A percentile compares a stretch with the other conserved stretches of the same genome.
These are phyloP conservation scores for Colletotrichum sp. DNA, from an alignment of 2,329 filamentous ascomycete genomes.

Conservation along the genomic window DNA sequence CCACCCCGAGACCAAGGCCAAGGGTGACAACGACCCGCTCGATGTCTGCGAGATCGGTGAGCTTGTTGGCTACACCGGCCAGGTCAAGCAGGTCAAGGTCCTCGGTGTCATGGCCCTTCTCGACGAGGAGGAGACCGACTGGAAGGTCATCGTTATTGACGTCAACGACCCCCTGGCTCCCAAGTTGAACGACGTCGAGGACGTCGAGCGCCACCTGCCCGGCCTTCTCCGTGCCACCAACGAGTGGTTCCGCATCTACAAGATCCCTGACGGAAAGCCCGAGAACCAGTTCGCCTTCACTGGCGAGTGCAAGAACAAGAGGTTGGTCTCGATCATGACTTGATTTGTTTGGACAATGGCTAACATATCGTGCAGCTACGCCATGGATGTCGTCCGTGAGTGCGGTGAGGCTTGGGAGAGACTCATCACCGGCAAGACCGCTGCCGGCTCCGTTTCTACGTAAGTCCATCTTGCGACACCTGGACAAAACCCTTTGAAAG, in stretches of 20 bases:
- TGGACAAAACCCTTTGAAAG: constrained; percentile 4
- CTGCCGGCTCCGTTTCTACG: constrained; percentile 79
- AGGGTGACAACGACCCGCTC: constrained; percentile 98
- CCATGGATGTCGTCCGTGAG: constrained; percentile 93
- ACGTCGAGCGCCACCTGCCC: constrained; percentile 97
- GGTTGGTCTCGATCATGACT: constrained; percentile 52
- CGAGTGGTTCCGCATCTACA: constrained; percentile 99
- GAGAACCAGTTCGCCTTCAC: constrained; percentile 99
- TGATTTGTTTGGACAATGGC: not conserved
- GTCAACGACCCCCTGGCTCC: constrained; percentile 94
- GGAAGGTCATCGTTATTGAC: constrained; percentile 99
- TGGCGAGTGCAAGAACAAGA: constrained; percentile 99
- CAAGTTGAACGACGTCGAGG: constrained; percentile 98
- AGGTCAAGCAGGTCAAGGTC: constrained; percentile 99
- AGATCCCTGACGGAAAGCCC: constrained; percentile 99
- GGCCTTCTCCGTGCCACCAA: constrained; percentile 97
- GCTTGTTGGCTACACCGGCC: constrained; percentile 92
- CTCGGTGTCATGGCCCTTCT: constrained; percentile 99
- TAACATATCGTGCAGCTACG: constrained; percentile 65
- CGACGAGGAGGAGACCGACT: constrained; percentile 99
- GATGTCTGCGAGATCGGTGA: constrained; percentile 99
- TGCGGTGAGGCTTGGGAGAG: constrained; percentile 97
- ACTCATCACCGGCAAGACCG: constrained; percentile 89
- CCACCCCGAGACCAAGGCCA: constrained; percentile 99
- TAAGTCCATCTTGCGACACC: constrained; percentile 54